Percentiles rank a stretch among this genome's conserved stretches.
These are phyloP conservation scores for Pascua sp. DNA, from an alignment of 1,284 basidiomycete genomes.

Conservation along the genomic window DNA sequence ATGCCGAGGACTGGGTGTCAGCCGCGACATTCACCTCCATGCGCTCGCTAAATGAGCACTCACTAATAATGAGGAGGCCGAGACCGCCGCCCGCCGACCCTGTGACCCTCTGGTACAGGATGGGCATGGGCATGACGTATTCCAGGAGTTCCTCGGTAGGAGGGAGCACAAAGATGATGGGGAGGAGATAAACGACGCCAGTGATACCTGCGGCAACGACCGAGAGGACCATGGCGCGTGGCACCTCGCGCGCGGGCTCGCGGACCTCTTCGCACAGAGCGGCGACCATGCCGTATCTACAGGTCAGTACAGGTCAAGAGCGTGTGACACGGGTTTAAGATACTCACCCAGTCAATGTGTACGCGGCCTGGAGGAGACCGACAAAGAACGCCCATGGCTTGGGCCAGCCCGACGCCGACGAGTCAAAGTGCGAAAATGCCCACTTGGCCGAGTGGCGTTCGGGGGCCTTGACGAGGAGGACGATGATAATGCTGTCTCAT, in stretches of 20 bases:
- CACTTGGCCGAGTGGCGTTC: constrained; percentile 48
- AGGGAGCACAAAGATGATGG: constrained; percentile 51
- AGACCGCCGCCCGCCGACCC: constrained; percentile 50
- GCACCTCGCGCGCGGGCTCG: constrained; percentile 45
- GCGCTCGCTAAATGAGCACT: constrained; percentile 1
- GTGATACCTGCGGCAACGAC: constrained; percentile 52
- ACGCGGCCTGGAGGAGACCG: constrained; percentile 37
- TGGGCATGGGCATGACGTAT: constrained; percentile 51
- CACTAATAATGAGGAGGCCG: constrained; percentile 50
- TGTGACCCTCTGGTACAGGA: constrained; percentile 51
- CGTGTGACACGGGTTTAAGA: no score
- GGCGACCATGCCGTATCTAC: constrained; percentile 47
- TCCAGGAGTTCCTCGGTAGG: constrained; percentile 44
- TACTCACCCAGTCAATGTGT: constrained; percentile 38
- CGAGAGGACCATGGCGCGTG: constrained; percentile 49
- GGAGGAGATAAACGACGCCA: constrained; percentile 51
- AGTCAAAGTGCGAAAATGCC: constrained; percentile 37
- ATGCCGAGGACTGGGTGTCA: constrained; percentile 48
- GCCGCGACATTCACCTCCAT: not conserved
- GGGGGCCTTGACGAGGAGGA: constrained; percentile 49
- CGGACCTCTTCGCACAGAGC: constrained; percentile 50
- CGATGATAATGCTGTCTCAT: constrained; percentile 45
- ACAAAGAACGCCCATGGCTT: constrained; percentile 19
- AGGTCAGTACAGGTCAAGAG: no score
- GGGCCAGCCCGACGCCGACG: constrained; percentile 17